Conservation (phyloP, 768 basidiomycete genomes). For the Piloderma croceum region DNA sequence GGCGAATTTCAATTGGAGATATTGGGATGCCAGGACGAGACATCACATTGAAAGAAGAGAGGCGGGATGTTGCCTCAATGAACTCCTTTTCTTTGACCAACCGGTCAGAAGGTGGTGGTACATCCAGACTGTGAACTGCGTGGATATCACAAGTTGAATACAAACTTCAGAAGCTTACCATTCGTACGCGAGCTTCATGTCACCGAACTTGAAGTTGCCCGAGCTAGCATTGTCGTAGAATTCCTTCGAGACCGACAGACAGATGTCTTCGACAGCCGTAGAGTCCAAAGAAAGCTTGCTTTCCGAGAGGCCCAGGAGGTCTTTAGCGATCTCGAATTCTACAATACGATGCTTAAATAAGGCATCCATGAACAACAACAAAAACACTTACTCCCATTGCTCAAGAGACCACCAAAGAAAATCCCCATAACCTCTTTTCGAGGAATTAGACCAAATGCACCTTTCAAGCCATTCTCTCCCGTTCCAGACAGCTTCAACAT, state of each 20-base stretch:
- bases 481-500: constrained; percentile 76
- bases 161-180: constrained; percentile 51
- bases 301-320: constrained; percentile 45
- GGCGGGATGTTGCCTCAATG: constrained; percentile 94
- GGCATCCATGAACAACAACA: background rate
- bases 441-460: constrained; percentile 76
- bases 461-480: constrained; percentile 56
- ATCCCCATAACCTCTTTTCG: constrained; percentile 70
- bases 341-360: constrained; percentile 9
- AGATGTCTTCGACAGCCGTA: constrained; percentile 65
- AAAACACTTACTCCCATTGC: constrained; percentile 73
- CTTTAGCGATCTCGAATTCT: constrained; percentile 68
- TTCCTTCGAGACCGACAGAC: constrained; percentile 76
- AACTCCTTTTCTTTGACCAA: constrained; percentile 77
- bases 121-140: constrained; percentile 53
- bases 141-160: background rate
- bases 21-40: constrained; percentile 72
- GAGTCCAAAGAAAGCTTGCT: constrained; percentile 46
- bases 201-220: constrained; percentile 87
- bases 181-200: constrained; percentile 96
- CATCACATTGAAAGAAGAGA: constrained; percentile 85
- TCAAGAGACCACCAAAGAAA: constrained; percentile 82
- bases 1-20: constrained; percentile 88
- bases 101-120: constrained; percentile 58
- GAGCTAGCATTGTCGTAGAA: constrained; percentile 92